These are phyloP conservation scores for Leishmania gerbilli DNA, from an alignment of 208 protist genomes.

Conservation along the genomic window DNA sequence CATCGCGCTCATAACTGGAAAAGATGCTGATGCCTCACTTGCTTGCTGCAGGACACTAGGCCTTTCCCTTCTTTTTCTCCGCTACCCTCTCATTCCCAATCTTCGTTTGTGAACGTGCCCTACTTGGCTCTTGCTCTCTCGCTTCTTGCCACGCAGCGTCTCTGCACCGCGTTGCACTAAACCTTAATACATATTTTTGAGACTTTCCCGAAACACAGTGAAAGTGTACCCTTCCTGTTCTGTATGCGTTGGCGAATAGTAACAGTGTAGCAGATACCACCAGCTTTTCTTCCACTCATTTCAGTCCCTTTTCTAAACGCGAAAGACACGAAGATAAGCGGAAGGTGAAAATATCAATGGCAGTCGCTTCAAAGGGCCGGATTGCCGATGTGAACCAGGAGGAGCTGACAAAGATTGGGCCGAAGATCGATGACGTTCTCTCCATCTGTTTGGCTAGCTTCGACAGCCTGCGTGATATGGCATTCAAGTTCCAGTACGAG, in stretches of 20 bases:
- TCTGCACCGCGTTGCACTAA: not conserved
- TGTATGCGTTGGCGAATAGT: not conserved
- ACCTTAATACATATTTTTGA: slow-evolving; percentile 8
- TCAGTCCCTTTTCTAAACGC: not conserved
- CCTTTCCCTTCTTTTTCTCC: not conserved
- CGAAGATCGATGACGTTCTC: slow-evolving; percentile 65
- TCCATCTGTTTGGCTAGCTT: slow-evolving; percentile 57
- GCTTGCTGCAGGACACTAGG: not conserved
- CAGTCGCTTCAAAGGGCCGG: slow-evolving; percentile 16
- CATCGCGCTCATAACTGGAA: not conserved
- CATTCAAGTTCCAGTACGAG: slow-evolving; percentile 83
- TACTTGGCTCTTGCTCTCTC: not conserved
- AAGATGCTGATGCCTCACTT: not conserved
- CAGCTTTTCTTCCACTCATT: slow-evolving; percentile 1
- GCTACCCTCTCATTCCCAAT: not conserved
- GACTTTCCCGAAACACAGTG: not conserved
- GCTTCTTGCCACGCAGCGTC: not conserved
- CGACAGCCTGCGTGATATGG: slow-evolving; percentile 51
- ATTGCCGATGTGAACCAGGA: slow-evolving; percentile 42
- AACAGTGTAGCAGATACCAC: not conserved
- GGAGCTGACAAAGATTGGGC: slow-evolving; percentile 53
- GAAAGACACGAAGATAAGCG: not conserved
- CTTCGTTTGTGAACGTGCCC: not conserved
- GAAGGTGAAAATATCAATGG: slow-evolving; percentile 5
- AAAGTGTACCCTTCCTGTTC: not conserved